Evolutionary conservation across 371 early-diverging fungal genomes (phyloP).

Genomic region (Lichtheimia ornata): DNA sequence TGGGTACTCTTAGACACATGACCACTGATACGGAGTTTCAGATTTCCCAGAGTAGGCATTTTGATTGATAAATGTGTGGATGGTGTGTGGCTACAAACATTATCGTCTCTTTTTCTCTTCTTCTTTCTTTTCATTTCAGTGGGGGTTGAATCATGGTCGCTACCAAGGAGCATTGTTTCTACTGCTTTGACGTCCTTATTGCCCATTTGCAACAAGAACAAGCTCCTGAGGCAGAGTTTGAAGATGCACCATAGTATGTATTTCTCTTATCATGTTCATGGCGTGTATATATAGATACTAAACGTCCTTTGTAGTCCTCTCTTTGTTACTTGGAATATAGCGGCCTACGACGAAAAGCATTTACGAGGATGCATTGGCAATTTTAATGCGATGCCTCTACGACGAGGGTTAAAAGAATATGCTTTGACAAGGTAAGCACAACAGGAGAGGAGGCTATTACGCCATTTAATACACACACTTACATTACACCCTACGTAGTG

Average conservation of each 20-base stretch:
- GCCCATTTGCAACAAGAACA: conserved; percentile 47
- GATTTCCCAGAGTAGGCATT: no score
- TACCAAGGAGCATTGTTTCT: conserved; percentile 66
- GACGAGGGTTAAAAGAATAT: conserved; percentile 77
- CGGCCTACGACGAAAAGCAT: conserved; percentile 37
- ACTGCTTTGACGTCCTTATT: conserved; percentile 74
- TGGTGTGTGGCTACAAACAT: not conserved
- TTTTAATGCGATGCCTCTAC: conserved; percentile 75
- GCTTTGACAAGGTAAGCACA: conserved; percentile 74
- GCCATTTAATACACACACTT: not conserved
- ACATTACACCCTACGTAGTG: conserved; percentile 41
- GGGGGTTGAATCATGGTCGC: conserved; percentile 26
- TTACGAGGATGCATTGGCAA: conserved; percentile 95
- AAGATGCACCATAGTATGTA: conserved; percentile 56
- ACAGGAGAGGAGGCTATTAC: not conserved
- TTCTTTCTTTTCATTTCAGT: conserved; percentile 11
- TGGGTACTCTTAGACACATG: no score
- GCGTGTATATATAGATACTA: no score
- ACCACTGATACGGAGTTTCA: no score
- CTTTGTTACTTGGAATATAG: conserved; percentile 85
- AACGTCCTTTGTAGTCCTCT: conserved; percentile 59
- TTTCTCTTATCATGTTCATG: not conserved
- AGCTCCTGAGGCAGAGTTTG: conserved; percentile 42
- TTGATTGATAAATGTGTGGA: no score
- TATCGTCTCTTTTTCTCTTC: conserved; percentile 6